Percentiles rank a stretch among this genome's conserved stretches.
Evolutionary conservation across 1,284 basidiomycete genomes (phyloP).

Genomic region (Singerocomus inundabilis): DNA sequence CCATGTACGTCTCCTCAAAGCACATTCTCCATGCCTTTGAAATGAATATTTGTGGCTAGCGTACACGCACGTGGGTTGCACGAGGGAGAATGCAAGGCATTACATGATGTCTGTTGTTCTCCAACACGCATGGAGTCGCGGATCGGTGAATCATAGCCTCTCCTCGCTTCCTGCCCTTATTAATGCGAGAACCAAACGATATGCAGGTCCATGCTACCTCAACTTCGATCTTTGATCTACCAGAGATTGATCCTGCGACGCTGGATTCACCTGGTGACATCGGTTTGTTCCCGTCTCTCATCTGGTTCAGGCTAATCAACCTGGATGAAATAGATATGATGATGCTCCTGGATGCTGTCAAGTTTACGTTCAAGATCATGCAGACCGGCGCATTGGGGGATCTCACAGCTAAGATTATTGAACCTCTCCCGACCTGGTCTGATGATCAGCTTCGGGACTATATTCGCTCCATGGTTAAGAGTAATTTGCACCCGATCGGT

Average conservation of each 20-base stretch:
- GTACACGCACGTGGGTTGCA: conserved; percentile 15
- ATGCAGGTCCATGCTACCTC: conserved; percentile 19
- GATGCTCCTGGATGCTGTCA: conserved; percentile 18
- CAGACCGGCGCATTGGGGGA: conserved; percentile 15
- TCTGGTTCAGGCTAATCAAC: not conserved
- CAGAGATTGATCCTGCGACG: conserved; percentile 13
- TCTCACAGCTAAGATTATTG: conserved; percentile 11
- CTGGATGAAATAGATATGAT: conserved; percentile 5
- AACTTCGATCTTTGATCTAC: conserved; percentile 17
- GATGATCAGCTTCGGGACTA: conserved; percentile 13
- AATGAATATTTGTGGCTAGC: not conserved
- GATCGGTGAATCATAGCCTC: conserved; percentile 6
- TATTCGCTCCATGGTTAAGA: conserved; percentile 6
- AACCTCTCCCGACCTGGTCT: conserved; percentile 18
- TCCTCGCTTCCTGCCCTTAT: not conserved
- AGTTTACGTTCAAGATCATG: conserved; percentile 18
- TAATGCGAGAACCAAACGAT: not conserved
- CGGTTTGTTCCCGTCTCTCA: conserved; percentile 3
- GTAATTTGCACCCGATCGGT: conserved; percentile 19
- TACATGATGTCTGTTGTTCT: conserved; percentile 13
- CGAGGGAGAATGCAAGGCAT: conserved; percentile 13
- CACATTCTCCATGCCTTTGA: too few species aligned
- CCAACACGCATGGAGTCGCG: conserved; percentile 23
- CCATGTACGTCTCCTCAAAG: conserved; percentile 5
- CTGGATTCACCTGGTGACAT: conserved; percentile 16